These are phyloP conservation scores for Cytauxzoon felis DNA, from an alignment of 169 alveolate genomes.

Conservation along the genomic window DNA sequence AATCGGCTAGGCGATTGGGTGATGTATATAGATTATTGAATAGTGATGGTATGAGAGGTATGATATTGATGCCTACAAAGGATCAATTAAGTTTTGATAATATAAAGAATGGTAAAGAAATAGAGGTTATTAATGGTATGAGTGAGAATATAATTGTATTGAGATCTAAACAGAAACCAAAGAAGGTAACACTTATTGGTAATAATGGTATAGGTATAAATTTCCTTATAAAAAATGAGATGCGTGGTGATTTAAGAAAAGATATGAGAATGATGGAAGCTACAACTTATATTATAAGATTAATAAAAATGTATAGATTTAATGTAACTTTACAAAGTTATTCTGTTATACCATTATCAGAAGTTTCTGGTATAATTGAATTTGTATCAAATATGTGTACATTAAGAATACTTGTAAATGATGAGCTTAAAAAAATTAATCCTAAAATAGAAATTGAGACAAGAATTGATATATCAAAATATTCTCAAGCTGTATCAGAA, in stretches of 20 bases:
- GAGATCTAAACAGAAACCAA: slow-evolving; percentile 91
- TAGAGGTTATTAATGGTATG: slow-evolving; percentile 12
- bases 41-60: slow-evolving; percentile 13
- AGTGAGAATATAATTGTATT: slow-evolving; percentile 73
- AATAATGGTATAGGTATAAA: slow-evolving; percentile 2
- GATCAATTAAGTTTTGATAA: slow-evolving; percentile 40
- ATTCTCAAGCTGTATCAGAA: slow-evolving; percentile 20
- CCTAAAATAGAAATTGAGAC: slow-evolving; percentile 72
- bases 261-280: slow-evolving; percentile 91
- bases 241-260: slow-evolving; percentile 88
- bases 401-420: slow-evolving; percentile 62
- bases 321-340: slow-evolving; percentile 59
- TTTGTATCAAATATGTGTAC: slow-evolving; percentile 90
- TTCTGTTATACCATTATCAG: slow-evolving; percentile 86
- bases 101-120: slow-evolving; percentile 15
- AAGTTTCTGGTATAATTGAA: slow-evolving; percentile 89
- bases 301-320: slow-evolving; percentile 2
- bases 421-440: slow-evolving; percentile 69
- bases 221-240: slow-evolving; percentile 84
- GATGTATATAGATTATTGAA: slow-evolving; percentile 21
- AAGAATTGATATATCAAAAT: slow-evolving; percentile 2
- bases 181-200: slow-evolving; percentile 76
- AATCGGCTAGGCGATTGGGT: slow-evolving; percentile 33
- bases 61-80: slow-evolving; percentile 32
- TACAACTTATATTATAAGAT: slow-evolving; percentile 34